Evolutionary conservation across 495 filamentous ascomycete genomes (phyloP).

Genomic region (Annulohypoxylon stygium): DNA sequence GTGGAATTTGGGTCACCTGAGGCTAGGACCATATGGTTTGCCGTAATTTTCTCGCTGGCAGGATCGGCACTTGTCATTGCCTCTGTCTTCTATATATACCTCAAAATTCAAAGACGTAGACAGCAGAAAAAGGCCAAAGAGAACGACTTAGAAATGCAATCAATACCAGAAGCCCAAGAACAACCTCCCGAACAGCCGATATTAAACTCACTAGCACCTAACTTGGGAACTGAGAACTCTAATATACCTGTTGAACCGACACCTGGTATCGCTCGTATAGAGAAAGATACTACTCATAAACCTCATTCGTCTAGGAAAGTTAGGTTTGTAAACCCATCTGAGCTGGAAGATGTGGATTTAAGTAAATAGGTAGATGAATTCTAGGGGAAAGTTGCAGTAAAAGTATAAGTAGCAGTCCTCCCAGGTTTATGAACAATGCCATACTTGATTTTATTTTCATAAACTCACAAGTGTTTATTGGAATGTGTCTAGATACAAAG

Average conservation of each 20-base stretch:
- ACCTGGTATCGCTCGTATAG: neutral
- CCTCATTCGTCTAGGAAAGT: neutral
- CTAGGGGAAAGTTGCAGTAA: too few species aligned
- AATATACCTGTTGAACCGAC: too few species aligned
- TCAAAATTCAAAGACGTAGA: neutral
- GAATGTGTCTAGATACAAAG: too few species aligned
- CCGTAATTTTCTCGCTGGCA: neutral
- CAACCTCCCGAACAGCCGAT: neutral
- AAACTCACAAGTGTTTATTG: too few species aligned
- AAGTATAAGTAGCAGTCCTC: too few species aligned
- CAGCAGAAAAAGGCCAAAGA: neutral
- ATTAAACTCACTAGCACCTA: neutral
- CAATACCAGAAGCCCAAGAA: neutral
- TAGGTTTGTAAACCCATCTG: neutral
- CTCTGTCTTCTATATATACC: neutral
- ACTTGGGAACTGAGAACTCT: neutral
- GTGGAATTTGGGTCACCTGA: too few species aligned
- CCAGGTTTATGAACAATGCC: too few species aligned
- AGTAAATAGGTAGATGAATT: neutral
- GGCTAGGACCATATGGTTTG: neutral
- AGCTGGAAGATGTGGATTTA: constrained; percentile 1
- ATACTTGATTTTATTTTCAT: too few species aligned
- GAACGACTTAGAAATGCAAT: neutral
- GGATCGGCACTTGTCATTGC: neutral
- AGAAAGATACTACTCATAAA: neutral